Percentiles rank a stretch among this genome's conserved stretches.
These are phyloP conservation scores for Pleurotus tuber-regium DNA, from an alignment of 768 basidiomycete genomes.

Conservation along the genomic window DNA sequence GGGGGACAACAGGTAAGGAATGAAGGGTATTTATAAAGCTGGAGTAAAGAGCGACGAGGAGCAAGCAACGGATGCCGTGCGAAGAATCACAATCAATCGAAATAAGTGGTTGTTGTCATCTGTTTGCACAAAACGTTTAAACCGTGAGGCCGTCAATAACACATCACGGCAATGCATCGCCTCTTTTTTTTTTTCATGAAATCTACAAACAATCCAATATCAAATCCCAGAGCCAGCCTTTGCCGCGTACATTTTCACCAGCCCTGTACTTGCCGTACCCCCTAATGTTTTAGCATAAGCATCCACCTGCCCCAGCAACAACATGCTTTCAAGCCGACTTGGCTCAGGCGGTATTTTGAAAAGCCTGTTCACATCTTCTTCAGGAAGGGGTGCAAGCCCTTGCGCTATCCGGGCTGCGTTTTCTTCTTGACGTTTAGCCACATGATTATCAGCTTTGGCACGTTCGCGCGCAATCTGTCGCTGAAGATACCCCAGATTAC, in stretches of 20 bases:
- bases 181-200: constrained; percentile 10
- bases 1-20: not conserved
- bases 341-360: constrained; percentile 91
- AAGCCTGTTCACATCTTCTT: constrained; percentile 79
- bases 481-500: constrained; percentile 84
- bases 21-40: not conserved
- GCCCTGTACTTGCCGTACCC: constrained; percentile 53
- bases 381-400: constrained; percentile 82
- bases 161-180: not conserved
- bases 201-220: constrained; percentile 4
- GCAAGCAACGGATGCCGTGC: not conserved
- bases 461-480: constrained; percentile 90
- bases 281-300: constrained; percentile 78
- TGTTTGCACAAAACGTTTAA: constrained; percentile 9
- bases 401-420: constrained; percentile 75
- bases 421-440: constrained; percentile 88
- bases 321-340: constrained; percentile 81
- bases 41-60: constrained; percentile 11
- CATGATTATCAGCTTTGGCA: constrained; percentile 70
- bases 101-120: constrained; percentile 1
- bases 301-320: constrained; percentile 86
- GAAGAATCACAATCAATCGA: not conserved
- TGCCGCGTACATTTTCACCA: constrained; percentile 87
- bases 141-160: constrained; percentile 4
- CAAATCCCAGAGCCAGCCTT: constrained; percentile 29